Conservation (phyloP, 768 basidiomycete species). For the Russula dissimulans region DNA sequence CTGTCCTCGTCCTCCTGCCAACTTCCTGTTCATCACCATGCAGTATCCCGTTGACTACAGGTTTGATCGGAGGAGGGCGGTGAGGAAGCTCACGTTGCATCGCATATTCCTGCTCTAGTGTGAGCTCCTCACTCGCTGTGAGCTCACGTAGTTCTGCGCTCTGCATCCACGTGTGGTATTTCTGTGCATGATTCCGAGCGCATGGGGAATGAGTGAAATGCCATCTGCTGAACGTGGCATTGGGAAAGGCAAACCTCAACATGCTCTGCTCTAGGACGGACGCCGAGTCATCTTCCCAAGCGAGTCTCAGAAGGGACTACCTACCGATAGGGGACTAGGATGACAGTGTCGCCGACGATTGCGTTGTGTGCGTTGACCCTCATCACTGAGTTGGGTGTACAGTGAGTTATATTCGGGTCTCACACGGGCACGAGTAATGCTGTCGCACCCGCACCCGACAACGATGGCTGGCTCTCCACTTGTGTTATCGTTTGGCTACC, state of each 20-base stretch:
- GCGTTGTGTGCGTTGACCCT: slow-evolving; percentile 55
- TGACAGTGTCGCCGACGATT: slow-evolving; percentile 54
- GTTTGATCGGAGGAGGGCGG: background rate
- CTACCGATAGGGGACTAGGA: slow-evolving; percentile 74
- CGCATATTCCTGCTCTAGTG: slow-evolving; percentile 70
- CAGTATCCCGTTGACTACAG: background rate
- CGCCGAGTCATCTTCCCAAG: background rate
- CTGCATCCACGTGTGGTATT: slow-evolving; percentile 86
- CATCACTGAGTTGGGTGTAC: slow-evolving; percentile 33
- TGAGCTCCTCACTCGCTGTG: slow-evolving; percentile 80
- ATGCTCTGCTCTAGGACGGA: slow-evolving; percentile 29
- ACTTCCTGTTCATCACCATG: slow-evolving; percentile 40
- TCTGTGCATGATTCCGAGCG: slow-evolving; percentile 32
- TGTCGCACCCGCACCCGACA: too few species aligned
- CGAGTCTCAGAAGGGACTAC: slow-evolving; percentile 7
- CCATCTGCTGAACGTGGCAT: background rate
- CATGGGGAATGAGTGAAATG: background rate
- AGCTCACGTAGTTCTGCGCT: slow-evolving; percentile 58
- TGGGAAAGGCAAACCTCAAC: slow-evolving; percentile 29
- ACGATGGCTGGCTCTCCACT: too few species aligned
- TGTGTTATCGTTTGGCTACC: too few species aligned
- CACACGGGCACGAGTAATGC: too few species aligned
- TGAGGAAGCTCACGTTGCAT: slow-evolving; percentile 64
- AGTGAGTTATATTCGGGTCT: too few species aligned
- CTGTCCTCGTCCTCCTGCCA: slow-evolving; percentile 87